phyloP scores from a whole-genome alignment of 495 filamentous ascomycete species.

The Penicillium turbatum region DNA sequence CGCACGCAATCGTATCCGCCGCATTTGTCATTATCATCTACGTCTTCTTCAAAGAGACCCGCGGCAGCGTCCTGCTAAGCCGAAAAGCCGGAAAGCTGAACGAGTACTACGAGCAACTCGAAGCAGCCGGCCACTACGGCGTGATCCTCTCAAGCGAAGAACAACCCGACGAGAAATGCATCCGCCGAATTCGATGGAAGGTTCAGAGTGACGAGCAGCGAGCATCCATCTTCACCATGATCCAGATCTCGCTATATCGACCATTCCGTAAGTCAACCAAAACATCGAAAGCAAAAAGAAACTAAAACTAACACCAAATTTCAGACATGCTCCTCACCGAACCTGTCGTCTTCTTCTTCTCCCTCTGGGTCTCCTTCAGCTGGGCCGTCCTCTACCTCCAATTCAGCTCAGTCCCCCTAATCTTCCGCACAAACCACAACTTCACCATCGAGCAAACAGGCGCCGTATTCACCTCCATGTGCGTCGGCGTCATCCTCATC shows the following conservation, averaged over 20 bases:
- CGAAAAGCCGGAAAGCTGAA: constrained; percentile 73
- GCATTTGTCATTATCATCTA: constrained; percentile 59
- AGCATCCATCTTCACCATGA: constrained; percentile 63
- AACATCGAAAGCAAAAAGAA: neutral
- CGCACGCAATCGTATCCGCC: constrained; percentile 69
- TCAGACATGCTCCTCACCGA: constrained; percentile 77
- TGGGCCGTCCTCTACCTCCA: constrained; percentile 90
- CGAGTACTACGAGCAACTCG: constrained; percentile 70
- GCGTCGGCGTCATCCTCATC: constrained; percentile 60
- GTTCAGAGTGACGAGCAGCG: constrained; percentile 81
- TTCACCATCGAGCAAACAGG: constrained; percentile 66
- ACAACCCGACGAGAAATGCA: constrained; percentile 27
- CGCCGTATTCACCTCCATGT: constrained; percentile 72
- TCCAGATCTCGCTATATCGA: constrained; percentile 66
- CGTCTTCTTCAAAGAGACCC: constrained; percentile 74
- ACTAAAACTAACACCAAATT: neutral
- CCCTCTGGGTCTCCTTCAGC: constrained; percentile 81
- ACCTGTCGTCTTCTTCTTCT: constrained; percentile 93
- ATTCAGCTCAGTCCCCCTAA: constrained; percentile 71
- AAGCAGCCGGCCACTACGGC: constrained; percentile 61
- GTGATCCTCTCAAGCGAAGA: constrained; percentile 44
- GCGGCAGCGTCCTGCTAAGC: constrained; percentile 76
- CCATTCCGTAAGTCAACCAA: constrained; percentile 60
- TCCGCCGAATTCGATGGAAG: constrained; percentile 73
- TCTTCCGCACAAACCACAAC: constrained; percentile 65